Evolutionary conservation across 2,329 filamentous ascomycete genomes (phyloP).

Genomic region (Penicillium sp.): DNA sequence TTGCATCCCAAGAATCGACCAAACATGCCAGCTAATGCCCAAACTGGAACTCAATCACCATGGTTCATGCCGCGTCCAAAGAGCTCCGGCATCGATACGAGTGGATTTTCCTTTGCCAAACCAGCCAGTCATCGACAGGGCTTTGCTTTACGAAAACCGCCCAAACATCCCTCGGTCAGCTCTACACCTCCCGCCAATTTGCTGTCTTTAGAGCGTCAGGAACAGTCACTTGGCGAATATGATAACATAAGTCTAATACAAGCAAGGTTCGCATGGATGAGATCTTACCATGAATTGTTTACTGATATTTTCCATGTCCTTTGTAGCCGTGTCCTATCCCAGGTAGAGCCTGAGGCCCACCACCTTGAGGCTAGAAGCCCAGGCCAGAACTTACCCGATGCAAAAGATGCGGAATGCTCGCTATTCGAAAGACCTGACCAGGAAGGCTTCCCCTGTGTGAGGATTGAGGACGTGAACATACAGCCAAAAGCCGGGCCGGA

Average conservation of each 20-base stretch:
- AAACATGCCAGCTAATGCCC: not conserved
- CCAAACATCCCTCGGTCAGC: constrained; percentile 6
- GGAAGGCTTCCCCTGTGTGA: not conserved
- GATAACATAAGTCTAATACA: not conserved
- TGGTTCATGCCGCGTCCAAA: constrained; percentile 33
- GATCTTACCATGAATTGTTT: not conserved
- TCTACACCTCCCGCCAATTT: not conserved
- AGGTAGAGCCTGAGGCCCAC: not conserved
- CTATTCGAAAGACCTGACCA: too few species aligned
- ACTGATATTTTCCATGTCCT: not conserved
- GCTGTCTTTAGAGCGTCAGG: not conserved
- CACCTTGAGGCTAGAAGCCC: not conserved
- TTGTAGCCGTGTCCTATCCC: not conserved
- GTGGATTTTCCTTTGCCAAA: constrained; percentile 36
- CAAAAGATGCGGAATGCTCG: not conserved
- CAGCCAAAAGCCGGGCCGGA: not conserved
- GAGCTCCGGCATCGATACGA: constrained; percentile 29
- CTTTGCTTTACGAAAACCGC: constrained; percentile 23
- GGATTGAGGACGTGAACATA: not conserved
- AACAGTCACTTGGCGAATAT: not conserved
- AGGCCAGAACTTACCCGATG: not conserved
- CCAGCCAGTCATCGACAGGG: constrained; percentile 25
- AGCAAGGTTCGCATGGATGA: not conserved
- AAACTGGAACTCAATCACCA: not conserved
- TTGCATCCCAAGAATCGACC: not conserved